Base-by-base conservation (phyloP, 306 rosid species). In the Medicago arabica region DNA sequence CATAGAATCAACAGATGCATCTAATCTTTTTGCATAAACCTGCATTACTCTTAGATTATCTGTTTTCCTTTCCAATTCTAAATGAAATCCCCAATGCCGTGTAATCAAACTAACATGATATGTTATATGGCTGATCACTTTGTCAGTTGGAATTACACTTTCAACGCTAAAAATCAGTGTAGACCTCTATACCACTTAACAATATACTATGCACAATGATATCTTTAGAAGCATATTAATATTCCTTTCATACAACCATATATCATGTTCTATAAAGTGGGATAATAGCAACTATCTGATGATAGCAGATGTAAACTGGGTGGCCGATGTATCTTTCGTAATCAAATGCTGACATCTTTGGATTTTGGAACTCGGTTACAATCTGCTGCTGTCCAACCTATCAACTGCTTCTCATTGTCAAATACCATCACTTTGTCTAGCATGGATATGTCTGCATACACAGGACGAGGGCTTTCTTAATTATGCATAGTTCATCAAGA, bases 331-430 rank as follows among this genome's bases (percentile, higher is more conserved):
- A 41, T 38, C 58, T 13, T 47, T 19, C 63, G 60, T 75, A 80
- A 80, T 87, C 86, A 83, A 53, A 89, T 57, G 84, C 82, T 85
- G 78, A 39, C 34, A 67, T 28, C 59, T 74, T 81, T 78, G 43
- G 92, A 79, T 77, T 83, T 94, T 31, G 97, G 94, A 65, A 83
- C 66, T 61, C 78, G 81, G 73, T 88, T 89, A 71, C 98, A 94
- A 31, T 80, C 88, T 47, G 86, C 84, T 0, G 88, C 70, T 38
- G 81, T 77, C 98, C 98, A 94, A 71, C 98, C 97, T 40, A 91
- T 89, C 81, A 80, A 49, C 71, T 89, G 89, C 85, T 86, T 88
- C 60, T 93, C 97, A 43, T 94, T 94, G 85, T 94, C 90, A 69
- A 78, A 94, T 14, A 89, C 80, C 86, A 91, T 83, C 86, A 91